Conservation (phyloP, 2,329 filamentous ascomycete species). For the Talaromyces sp. region DNA sequence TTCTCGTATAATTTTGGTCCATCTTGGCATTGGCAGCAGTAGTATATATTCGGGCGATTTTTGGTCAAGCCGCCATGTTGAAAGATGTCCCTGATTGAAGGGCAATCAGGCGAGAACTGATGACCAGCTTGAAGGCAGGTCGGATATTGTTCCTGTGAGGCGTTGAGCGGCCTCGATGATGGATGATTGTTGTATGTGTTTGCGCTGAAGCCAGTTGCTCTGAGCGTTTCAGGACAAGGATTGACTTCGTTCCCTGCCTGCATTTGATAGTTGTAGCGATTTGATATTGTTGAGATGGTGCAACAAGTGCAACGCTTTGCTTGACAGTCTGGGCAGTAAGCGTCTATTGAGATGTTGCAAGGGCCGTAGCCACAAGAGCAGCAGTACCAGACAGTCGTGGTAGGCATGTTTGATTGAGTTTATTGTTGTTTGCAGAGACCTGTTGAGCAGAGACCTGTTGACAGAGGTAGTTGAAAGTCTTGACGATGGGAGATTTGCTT, state of each 20-base stretch:
- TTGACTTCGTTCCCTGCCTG: background rate
- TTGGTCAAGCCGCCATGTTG: slow-evolving; percentile 1
- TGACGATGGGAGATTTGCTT: background rate
- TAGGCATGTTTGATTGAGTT: slow-evolving; percentile 9
- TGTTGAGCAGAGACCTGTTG: background rate
- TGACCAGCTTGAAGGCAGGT: background rate
- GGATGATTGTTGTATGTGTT: background rate
- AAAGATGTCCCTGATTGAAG: background rate
- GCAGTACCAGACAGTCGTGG: slow-evolving; percentile 28
- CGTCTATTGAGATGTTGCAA: slow-evolving; percentile 23
- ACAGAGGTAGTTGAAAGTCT: background rate
- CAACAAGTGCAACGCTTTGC: slow-evolving; percentile 21
- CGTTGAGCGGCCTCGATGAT: background rate
- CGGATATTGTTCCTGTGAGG: background rate
- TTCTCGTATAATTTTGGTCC: slow-evolving; percentile 35
- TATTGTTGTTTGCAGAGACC: background rate
- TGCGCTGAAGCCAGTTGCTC: background rate
- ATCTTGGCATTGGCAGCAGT: slow-evolving; percentile 37
- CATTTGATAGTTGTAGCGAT: background rate
- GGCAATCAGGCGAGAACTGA: background rate
- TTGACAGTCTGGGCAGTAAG: slow-evolving; percentile 26
- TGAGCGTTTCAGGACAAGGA: background rate
- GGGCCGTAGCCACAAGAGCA: slow-evolving; percentile 31
- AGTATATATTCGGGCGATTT: slow-evolving; percentile 25
- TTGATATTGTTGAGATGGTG: background rate